These are phyloP conservation scores for Papiliotrema flavescens DNA, from an alignment of 1,284 basidiomycete genomes.

Conservation along the genomic window DNA sequence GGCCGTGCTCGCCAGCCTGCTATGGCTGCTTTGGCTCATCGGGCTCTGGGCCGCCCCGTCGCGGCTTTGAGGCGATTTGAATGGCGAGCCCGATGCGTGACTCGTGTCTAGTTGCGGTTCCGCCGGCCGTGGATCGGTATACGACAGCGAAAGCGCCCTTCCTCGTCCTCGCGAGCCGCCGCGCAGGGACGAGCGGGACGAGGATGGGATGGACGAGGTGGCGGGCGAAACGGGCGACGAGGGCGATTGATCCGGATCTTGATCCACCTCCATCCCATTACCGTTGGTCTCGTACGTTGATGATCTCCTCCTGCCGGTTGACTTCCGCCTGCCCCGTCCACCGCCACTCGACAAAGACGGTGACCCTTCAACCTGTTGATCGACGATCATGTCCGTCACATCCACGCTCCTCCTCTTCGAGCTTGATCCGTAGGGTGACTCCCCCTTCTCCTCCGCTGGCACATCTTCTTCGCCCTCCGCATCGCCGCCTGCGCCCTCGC, in stretches of 20 bases:
- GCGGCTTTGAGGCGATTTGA: not conserved
- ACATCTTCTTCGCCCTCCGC: conserved; percentile 2
- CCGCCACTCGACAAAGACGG: not conserved
- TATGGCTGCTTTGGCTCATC: too few relatives aligned
- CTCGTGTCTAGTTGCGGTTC: conserved; percentile 18
- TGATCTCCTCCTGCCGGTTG: not conserved
- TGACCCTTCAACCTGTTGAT: not conserved
- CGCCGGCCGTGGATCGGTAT: conserved; percentile 8
- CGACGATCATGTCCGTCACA: conserved; percentile 4
- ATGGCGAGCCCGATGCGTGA: not conserved
- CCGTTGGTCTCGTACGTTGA: not conserved
- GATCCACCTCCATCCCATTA: not conserved
- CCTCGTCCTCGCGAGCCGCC: not conserved
- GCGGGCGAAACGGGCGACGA: conserved; percentile 10
- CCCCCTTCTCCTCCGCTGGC: conserved; percentile 1
- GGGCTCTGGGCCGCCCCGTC: too few relatives aligned
- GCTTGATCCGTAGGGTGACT: not conserved
- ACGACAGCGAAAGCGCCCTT: conserved; percentile 3
- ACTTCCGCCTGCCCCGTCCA: not conserved
- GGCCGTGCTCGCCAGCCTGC: not conserved
- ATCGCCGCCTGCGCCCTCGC: not conserved
- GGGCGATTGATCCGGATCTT: conserved; percentile 1
- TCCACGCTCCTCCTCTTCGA: not conserved
- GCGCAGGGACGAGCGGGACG: conserved; percentile 19
- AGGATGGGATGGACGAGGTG: conserved; percentile 23